Base-by-base conservation (phyloP, 176 grass and related monocot species). In the Carex kokanica region DNA sequence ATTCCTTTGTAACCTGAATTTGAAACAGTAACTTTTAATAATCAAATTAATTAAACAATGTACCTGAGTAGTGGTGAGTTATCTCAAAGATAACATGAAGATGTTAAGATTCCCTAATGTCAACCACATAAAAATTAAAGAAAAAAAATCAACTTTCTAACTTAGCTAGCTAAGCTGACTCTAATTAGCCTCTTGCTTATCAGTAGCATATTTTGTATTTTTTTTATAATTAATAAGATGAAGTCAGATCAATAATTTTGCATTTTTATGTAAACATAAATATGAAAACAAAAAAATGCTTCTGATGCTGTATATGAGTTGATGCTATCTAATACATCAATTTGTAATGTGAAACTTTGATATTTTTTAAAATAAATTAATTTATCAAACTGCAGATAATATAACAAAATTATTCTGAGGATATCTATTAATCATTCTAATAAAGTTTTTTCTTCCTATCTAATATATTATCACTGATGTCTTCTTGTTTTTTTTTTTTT, bases 61-160 rank as follows among this genome's bases (percentile, higher is more conserved):
- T n/a, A n/a, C n/a, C n/a, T n/a, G 8, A 40, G 18, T 82, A 82
- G 40, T 64, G 56, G 43, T 60, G 59, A 81, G 34, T 81, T 12
- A 74, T 54, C 12, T 77, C 49, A 77, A 55, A 53, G 73, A 77
- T 54, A 31, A 24, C 23, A 77, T 24, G 24, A 77, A 53, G 24
- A 54, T 77, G 47, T 54, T 55, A 75, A 51, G n/a, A 52, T 54
- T 75, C 6, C 47, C 72, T 31, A 77, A 17, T 55, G 49, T 77
- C 45, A 77, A 77, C 21, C 43, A 52, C 43, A 74, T 74, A 24
- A 14, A 25, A 74, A 52, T 52, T 7, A 24, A 40, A 70, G 8
- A 8, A 61, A 24, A 3, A 31, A 75, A 6, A 13, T 77, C 23
- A 77, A 54, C 13, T 41, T 31, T 29, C 21, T 54, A 29, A 13